These are phyloP conservation scores for Trichoderma virens DNA, from an alignment of 495 filamentous ascomycete genomes.

Conservation along the genomic window DNA sequence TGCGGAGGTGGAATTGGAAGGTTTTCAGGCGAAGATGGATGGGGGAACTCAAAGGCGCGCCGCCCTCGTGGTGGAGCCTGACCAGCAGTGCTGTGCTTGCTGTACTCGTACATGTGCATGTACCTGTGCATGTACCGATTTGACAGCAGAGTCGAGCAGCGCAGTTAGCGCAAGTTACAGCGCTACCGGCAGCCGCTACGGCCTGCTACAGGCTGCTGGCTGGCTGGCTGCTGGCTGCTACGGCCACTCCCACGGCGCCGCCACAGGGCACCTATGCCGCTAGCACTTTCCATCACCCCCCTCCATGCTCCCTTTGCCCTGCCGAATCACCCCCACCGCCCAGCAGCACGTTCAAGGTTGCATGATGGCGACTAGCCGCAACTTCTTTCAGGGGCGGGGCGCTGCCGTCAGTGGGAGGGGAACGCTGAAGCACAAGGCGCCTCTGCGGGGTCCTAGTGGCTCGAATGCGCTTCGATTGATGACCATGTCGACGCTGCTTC, in stretches of 20 bases:
- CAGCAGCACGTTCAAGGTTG: conserved; percentile 6
- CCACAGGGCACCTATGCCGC: background rate
- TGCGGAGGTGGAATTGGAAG: conserved; percentile 2
- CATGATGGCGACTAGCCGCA: conserved; percentile 3
- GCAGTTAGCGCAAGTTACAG: too few species aligned
- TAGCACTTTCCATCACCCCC: background rate
- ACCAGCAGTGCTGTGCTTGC: too few species aligned
- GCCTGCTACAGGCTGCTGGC: background rate
- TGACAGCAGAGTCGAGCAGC: too few species aligned
- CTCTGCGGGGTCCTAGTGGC: conserved; percentile 11
- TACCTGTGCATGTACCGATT: too few species aligned
- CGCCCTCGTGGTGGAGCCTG: background rate
- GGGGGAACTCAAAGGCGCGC: background rate
- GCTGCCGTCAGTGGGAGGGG: conserved; percentile 1
- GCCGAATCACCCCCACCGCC: conserved; percentile 2
- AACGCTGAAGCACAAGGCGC: conserved; percentile 6
- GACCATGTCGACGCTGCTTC: background rate
- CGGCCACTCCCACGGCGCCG: too few species aligned
- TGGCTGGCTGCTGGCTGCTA: background rate
- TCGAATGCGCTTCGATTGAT: background rate
- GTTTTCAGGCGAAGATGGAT: background rate
- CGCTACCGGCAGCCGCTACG: background rate
- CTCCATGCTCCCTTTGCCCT: too few species aligned
- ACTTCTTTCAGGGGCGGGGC: background rate
- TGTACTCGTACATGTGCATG: too few species aligned